Evolutionary conservation across 371 early-diverging fungal genomes (phyloP), one percentile per base, ranked within the genome.

Genomic region (Saksenaea vasiformis): DNA sequence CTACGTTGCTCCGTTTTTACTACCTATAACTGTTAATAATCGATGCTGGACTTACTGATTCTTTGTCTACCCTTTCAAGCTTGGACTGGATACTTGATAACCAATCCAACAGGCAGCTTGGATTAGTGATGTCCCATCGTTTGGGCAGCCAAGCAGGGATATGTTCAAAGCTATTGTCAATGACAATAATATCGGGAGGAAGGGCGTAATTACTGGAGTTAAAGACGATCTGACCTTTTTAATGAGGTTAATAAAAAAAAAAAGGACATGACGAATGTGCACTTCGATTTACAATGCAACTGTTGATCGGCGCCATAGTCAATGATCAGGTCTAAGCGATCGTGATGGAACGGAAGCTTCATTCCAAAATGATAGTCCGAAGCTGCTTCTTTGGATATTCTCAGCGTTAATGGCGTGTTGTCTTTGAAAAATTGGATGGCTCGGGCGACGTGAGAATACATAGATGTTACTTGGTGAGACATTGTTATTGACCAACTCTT

Each of bases 101-200:
- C 51, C 51, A 47, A 22, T 10, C 22, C 51, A 61, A 53, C 3
- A 61, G 37, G 17, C 61, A 61, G 14, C 53, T 51, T 27, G 53
- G 53, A 11, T 61, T 53, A 13, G 37, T 34, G 4, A 61, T 53
- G 35, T 61, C 53, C 61, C 61, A 61, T 22, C 53, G 53, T 10
- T 47, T 54, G 14, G 61, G 36, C 19, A 54, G 7, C 35, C 51
- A 47, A 61, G 53, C 35, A 22, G 61, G 17, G 47, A 27, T 31
- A 53, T 47, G 19, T n/a, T 37, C 35, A 53, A 61, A 17, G 53
- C 37, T 14, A 27, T 61, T n/a, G 36, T 54, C 47, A 44, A 26
- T 24, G 61, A 61, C 37, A 14, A 64, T 57, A 31, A 64, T 47
- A 26, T 64, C 64, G 3, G 64, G 64, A 38, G 64, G 53, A n/a